Evolutionary conservation across 2,329 filamentous ascomycete species (phyloP).

Genomic region (Colletotrichum somersetense): DNA sequence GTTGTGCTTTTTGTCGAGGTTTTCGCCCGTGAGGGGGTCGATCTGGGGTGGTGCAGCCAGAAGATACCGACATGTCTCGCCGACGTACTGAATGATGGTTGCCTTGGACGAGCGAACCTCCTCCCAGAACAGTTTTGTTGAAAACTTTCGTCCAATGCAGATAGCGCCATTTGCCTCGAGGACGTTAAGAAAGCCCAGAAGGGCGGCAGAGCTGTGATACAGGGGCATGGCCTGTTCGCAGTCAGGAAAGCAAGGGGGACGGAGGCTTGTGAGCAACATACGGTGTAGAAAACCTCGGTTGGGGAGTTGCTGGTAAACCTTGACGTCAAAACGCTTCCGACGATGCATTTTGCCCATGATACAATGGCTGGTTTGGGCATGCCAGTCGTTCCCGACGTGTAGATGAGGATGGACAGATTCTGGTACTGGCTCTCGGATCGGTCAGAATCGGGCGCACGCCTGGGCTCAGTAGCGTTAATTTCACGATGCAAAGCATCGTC

Average conservation of each 20-base stretch:
- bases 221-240: conserved; percentile 80
- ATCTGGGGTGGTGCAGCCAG: conserved; percentile 73
- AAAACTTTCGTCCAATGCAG: conserved; percentile 82
- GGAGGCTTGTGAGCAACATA: conserved; percentile 53
- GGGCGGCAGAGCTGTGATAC: conserved; percentile 83
- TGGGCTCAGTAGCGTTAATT: conserved; percentile 62
- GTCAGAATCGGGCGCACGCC: conserved; percentile 69
- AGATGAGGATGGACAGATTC: conserved; percentile 81
- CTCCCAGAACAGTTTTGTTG: conserved; percentile 80
- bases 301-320: conserved; percentile 69
- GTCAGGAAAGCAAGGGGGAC: conserved; percentile 11
- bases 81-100: conserved; percentile 87
- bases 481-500: conserved; percentile 68
- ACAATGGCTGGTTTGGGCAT: conserved; percentile 84
- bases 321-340: conserved; percentile 65
- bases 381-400: conserved; percentile 88
- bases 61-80: conserved; percentile 87
- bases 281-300: conserved; percentile 81
- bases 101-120: conserved; percentile 79
- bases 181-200: conserved; percentile 76
- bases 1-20: conserved; percentile 78
- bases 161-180: conserved; percentile 74
- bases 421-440: conserved; percentile 63
- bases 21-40: conserved; percentile 73
- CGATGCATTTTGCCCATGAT: conserved; percentile 75